Percentiles rank a stretch among this genome's conserved stretches.
phyloP scores from a whole-genome alignment of 1,139 yeast genomes.

The Yamadazyma atmosphaerica region DNA sequence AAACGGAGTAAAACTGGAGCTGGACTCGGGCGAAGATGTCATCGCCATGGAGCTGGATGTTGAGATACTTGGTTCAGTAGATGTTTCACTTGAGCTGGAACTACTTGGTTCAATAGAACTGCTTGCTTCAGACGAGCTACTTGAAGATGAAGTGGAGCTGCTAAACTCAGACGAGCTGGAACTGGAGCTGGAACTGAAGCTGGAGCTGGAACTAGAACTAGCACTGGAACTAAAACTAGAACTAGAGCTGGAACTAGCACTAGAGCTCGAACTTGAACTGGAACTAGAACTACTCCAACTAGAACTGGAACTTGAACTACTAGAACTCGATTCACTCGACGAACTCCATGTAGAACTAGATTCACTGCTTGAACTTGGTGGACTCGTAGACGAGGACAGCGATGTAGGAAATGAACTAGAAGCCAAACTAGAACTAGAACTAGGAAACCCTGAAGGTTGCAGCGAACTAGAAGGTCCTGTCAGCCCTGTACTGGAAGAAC shows the following conservation, averaged over 20 bases:
- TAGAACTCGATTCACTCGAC: conserved; percentile 4
- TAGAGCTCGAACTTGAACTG: neutral
- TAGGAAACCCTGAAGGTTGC: too few species aligned
- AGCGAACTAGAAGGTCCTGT: neutral
- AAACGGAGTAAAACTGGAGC: conserved; percentile 16
- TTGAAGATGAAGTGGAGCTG: conserved; percentile 4
- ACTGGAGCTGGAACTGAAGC: conserved; percentile 11
- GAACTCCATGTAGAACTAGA: too few species aligned
- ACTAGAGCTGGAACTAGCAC: conserved; percentile 3
- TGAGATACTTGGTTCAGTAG: too few species aligned
- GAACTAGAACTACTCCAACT: neutral
- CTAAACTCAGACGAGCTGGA: conserved; percentile 2
- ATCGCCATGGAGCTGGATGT: conserved; percentile 2
- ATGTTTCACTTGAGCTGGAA: neutral
- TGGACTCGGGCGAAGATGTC: neutral
- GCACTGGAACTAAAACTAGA: conserved; percentile 6
- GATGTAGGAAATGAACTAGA: too few species aligned
- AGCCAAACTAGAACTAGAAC: neutral
- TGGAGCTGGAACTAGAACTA: conserved; percentile 7
- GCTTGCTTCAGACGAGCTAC: conserved; percentile 1
- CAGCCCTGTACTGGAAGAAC: neutral
- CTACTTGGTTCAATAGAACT: neutral
- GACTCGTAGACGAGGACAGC: too few species aligned
- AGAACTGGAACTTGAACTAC: conserved; percentile 4
- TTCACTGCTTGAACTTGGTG: too few species aligned